Base-by-base conservation (phyloP, 2,329 filamentous ascomycete genomes). In the Hypoxylon sp. region DNA sequence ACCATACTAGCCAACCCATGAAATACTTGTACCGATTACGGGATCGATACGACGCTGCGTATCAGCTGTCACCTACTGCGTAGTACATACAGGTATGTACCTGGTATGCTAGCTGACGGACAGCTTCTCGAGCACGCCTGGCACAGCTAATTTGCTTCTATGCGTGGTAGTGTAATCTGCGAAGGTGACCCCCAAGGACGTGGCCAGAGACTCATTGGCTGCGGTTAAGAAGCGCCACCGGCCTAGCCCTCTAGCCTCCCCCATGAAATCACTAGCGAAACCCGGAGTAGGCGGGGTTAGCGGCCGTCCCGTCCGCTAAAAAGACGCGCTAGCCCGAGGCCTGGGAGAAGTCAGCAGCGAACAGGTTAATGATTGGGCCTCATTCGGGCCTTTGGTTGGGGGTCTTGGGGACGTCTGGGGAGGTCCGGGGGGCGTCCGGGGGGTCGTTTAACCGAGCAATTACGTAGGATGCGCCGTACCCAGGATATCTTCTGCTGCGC, bases 231-330 rank as follows among this genome's bases (percentile, higher is more conserved):
- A 46, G 48, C 55, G 55, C 50, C 55, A 51, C 50, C 54, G 57
- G 42, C 58, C 54, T 33, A 60, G 45, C 58, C 46, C 45, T 53
- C 20, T 45, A 18, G 11, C 37, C 7, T 11, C 53, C 51, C 21
- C 20, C 24, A 40, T 33, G 15, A 46, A 20, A 42, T 40, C 26
- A 29, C 35, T 47, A 48, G 38, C 29, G 38, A 53, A 42, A 24
- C 37, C 55, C 42, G 47, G 49, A 48, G 45, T 37, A 41, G n/a
- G 60, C 60, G 60, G 60, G 60, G 57, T 63, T 63, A 63, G 56
- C 49, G 53, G 57, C 57, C 48, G 42, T 60, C 15, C 31, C 33
- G 29, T 50, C 20, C 21, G 46, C 38, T 48, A 43, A 21, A n/a
- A n/a, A n/a, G n/a, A 10, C 11, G 17, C 33, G 27, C 48, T 52